Conservation (phyloP, 345 rosid genomes). For the Brassica rapa region DNA sequence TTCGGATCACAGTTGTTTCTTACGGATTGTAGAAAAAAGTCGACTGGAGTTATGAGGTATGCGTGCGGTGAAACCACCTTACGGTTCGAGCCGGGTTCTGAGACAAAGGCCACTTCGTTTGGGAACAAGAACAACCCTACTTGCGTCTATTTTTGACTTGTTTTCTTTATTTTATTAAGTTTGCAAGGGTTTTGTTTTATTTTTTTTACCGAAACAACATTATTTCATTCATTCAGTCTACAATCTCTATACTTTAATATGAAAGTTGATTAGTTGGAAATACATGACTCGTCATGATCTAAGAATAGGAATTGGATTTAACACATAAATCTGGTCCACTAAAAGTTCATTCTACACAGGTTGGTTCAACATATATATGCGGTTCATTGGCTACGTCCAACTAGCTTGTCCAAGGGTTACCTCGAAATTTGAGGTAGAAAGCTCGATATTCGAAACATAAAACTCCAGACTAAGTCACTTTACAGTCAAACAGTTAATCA, state of each 20-base stretch:
- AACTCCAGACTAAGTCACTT: no score
- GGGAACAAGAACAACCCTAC: not conserved
- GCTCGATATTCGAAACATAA: no score
- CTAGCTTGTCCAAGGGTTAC: no score
- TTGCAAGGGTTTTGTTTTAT: not conserved
- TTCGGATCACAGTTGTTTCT: not conserved
- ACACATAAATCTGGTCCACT: no score
- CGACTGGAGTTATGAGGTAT: not conserved
- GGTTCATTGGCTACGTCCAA: no score
- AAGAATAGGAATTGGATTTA: no score
- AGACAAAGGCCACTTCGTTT: not conserved
- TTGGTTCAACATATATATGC: no score
- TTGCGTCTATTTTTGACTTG: not conserved
- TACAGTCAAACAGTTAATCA: no score
- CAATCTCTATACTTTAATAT: not conserved
- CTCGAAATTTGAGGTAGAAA: no score
- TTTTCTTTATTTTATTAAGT: not conserved
- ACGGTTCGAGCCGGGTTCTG: not conserved
- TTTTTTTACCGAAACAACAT: not conserved
- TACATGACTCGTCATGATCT: no score
- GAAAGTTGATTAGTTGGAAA: not conserved
- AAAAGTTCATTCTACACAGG: no score
- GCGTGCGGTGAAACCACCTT: not conserved
- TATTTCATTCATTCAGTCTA: not conserved
- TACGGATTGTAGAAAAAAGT: constrained; percentile 1